phyloP scores from a whole-genome alignment of 2,329 filamentous ascomycete species.

The Aspergillus clavatus region DNA sequence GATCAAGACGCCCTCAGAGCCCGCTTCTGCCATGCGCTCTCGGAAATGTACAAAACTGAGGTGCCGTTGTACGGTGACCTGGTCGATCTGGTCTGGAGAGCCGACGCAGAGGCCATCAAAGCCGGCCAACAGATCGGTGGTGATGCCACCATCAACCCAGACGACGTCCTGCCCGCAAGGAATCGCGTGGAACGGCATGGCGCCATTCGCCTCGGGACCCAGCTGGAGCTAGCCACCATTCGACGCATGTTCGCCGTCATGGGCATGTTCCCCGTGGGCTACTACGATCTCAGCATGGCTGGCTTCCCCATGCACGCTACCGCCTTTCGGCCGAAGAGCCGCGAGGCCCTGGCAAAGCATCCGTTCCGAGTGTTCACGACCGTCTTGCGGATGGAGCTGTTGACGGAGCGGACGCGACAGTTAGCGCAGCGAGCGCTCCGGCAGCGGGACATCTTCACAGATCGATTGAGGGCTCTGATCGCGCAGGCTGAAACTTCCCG shows the following conservation, averaged over 20 bases:
- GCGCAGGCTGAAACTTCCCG: constrained; percentile 30
- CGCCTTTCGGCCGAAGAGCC: constrained; percentile 44
- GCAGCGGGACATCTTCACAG: constrained; percentile 42
- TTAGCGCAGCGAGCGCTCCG: constrained; percentile 33
- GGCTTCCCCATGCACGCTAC: constrained; percentile 51
- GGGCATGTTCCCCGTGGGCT: constrained; percentile 48
- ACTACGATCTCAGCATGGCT: constrained; percentile 48
- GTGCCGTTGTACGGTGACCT: constrained; percentile 33
- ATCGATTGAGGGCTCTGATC: constrained; percentile 36
- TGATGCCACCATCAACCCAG: constrained; percentile 13
- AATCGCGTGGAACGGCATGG: constrained; percentile 42
- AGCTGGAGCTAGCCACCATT: constrained; percentile 42
- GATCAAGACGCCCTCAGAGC: constrained; percentile 24
- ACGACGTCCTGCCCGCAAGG: constrained; percentile 20
- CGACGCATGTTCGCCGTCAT: constrained; percentile 45
- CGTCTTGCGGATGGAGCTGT: constrained; percentile 40
- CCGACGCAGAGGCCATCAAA: constrained; percentile 21
- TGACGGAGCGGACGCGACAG: constrained; percentile 30
- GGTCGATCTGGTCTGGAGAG: constrained; percentile 27
- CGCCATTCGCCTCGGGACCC: constrained; percentile 47
- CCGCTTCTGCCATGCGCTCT: constrained; percentile 29
- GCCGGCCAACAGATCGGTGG: constrained; percentile 6
- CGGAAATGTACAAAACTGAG: constrained; percentile 33
- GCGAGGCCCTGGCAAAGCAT: constrained; percentile 35
- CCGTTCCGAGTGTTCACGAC: constrained; percentile 46